Percentiles rank a stretch among this genome's conserved stretches.
phyloP scores from a whole-genome alignment of 345 rosid species.

The Populus euphratica region DNA sequence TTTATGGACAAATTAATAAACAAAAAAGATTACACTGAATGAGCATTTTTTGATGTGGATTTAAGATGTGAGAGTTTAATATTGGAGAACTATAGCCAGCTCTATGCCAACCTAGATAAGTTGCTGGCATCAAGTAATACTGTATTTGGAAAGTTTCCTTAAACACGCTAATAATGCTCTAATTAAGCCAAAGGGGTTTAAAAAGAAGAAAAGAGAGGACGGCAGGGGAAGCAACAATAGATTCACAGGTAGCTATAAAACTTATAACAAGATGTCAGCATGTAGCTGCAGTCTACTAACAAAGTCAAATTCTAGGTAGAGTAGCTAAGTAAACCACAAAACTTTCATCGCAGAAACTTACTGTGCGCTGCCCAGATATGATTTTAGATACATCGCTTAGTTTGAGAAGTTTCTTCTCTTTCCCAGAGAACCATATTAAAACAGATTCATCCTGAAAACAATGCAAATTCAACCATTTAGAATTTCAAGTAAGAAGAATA shows the following conservation, averaged over 20 bases:
- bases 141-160: neutral
- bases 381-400: slow-evolving; percentile 87
- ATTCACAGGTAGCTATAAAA: neutral
- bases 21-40: neutral
- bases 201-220: neutral
- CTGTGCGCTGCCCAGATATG: slow-evolving; percentile 96
- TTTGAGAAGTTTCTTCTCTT: slow-evolving; percentile 83
- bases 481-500: neutral
- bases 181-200: neutral
- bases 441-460: slow-evolving; percentile 84
- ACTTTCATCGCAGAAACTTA: slow-evolving; percentile 41
- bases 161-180: neutral
- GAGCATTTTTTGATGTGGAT: neutral
- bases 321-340: neutral
- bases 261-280: neutral
- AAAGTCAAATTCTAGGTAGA: neutral
- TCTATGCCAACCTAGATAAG: neutral
- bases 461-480: slow-evolving; percentile 18
- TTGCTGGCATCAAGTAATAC: neutral
- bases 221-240: neutral
- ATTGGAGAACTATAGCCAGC: neutral
- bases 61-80: neutral
- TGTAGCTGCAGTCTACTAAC: neutral
- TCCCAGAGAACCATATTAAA: slow-evolving; percentile 96
- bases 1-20: neutral